phyloP scores from a whole-genome alignment of 768 basidiomycete genomes.

The Auriscalpium vulgare region DNA sequence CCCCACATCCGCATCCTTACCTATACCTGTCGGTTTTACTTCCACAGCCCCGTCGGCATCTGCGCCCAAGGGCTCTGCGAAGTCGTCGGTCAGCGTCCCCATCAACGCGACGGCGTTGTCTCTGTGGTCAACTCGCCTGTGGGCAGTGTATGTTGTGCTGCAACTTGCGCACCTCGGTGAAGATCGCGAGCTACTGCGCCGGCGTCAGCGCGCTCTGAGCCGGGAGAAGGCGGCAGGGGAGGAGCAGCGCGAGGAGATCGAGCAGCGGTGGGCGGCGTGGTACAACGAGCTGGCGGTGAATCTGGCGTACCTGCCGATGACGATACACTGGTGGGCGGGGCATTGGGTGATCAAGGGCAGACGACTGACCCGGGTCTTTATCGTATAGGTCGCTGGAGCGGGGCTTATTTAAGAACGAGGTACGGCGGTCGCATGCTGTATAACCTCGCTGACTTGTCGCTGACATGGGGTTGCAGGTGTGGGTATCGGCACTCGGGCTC shows the following conservation, averaged over 20 bases:
- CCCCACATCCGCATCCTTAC: constrained; percentile 38
- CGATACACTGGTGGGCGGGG: constrained; percentile 64
- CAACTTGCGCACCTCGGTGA: constrained; percentile 69
- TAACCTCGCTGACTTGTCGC: neutral
- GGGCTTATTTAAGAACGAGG: constrained; percentile 13
- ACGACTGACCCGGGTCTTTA: neutral
- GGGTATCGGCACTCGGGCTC: constrained; percentile 8
- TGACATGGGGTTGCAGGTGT: neutral
- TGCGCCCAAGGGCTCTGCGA: constrained; percentile 3
- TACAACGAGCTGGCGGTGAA: constrained; percentile 70
- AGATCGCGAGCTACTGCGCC: constrained; percentile 51
- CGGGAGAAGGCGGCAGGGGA: constrained; percentile 42
- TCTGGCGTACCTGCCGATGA: constrained; percentile 69
- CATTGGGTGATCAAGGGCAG: neutral
- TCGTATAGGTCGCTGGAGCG: constrained; percentile 10
- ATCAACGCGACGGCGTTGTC: constrained; percentile 43
- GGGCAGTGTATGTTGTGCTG: constrained; percentile 72
- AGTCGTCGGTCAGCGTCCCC: constrained; percentile 25
- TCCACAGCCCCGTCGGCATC: constrained; percentile 27
- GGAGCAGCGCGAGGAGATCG: constrained; percentile 51
- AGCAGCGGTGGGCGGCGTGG: constrained; percentile 54
- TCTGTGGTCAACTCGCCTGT: constrained; percentile 73
- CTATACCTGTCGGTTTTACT: constrained; percentile 17
- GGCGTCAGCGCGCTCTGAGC: constrained; percentile 45
- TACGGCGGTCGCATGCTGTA: neutral